Percentiles rank a stretch among this genome's conserved stretches.
Conservation (phyloP, 208 protist genomes). For the Blechomonas ayalai region DNA sequence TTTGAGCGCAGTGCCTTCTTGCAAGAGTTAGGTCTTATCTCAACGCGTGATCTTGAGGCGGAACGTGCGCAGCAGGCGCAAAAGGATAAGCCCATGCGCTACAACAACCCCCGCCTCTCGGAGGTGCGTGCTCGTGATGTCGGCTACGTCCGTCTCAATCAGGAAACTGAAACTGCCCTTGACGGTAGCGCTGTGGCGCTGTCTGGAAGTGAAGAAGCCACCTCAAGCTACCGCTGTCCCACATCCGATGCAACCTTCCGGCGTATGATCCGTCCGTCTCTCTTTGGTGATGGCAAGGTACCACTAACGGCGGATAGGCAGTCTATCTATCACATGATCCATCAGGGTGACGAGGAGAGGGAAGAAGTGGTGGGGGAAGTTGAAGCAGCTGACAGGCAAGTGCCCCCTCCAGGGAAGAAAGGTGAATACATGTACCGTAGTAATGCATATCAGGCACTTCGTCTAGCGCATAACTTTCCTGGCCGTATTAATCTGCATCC, state of each 20-base stretch:
- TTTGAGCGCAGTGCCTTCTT: constrained; percentile 45
- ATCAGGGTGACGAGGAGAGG: constrained; percentile 8
- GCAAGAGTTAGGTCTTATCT: constrained; percentile 32
- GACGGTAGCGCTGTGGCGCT: neutral
- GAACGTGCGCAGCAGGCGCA: neutral
- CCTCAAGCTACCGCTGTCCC: too few species aligned
- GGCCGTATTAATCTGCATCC: constrained; percentile 18
- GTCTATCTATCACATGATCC: constrained; percentile 16
- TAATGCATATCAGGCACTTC: constrained; percentile 67
- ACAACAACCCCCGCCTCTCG: constrained; percentile 27
- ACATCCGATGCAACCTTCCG: constrained; percentile 3
- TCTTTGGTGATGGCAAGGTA: constrained; percentile 17
- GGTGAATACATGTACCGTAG: constrained; percentile 30
- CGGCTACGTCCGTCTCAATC: constrained; percentile 30
- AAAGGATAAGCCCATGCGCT: constrained; percentile 9
- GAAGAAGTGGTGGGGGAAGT: neutral
- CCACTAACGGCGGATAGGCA: constrained; percentile 3
- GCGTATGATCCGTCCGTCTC: neutral
- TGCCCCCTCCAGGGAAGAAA: neutral
- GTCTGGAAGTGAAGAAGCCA: too few species aligned
- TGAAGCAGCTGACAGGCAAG: neutral
- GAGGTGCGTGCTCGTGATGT: constrained; percentile 40
- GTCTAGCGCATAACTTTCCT: constrained; percentile 44
- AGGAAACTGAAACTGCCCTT: neutral
- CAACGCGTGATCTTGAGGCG: constrained; percentile 11